A percentile compares a stretch with the other conserved stretches of the same genome.
Conservation (phyloP, 2,329 filamentous ascomycete genomes). For the Dryadomyces quercus-mongolicae region DNA sequence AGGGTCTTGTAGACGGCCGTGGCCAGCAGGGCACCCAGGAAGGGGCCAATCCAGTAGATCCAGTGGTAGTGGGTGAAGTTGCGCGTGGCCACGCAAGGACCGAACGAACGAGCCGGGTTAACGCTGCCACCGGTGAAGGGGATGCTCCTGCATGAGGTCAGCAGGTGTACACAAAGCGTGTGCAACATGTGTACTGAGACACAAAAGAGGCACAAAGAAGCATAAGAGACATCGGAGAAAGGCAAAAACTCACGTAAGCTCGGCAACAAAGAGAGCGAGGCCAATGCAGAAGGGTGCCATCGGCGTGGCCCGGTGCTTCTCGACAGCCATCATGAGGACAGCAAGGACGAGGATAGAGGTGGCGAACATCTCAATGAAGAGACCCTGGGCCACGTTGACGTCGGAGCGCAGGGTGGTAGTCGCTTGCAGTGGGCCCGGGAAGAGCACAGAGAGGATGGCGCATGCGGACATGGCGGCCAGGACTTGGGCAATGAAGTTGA, state of each 20-base stretch:
- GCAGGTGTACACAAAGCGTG: no score
- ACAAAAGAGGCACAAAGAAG: not conserved
- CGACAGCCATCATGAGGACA: conserved; percentile 57
- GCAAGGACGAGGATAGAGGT: conserved; percentile 52
- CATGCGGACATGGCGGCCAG: conserved; percentile 46
- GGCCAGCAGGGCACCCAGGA: conserved; percentile 35
- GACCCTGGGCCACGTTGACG: conserved; percentile 40
- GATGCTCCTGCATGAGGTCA: conserved; percentile 17
- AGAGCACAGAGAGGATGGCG: conserved; percentile 41
- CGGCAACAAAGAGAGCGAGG: conserved; percentile 52
- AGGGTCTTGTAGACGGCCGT: conserved; percentile 36
- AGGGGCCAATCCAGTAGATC: conserved; percentile 44
- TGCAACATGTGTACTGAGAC: no score
- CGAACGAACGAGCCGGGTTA: conserved; percentile 39
- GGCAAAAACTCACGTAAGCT: conserved; percentile 24
- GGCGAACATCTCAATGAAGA: conserved; percentile 57
- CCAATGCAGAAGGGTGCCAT: conserved; percentile 63
- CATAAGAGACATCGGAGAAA: no score
- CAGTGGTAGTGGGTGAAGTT: conserved; percentile 34
- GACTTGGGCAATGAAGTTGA: conserved; percentile 45
- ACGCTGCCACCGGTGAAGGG: conserved; percentile 35
- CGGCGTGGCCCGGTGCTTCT: conserved; percentile 63
- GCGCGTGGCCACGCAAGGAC: conserved; percentile 30
- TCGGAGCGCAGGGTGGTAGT: conserved; percentile 41
- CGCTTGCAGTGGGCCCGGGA: conserved; percentile 43